Percentiles rank a stretch among this genome's conserved stretches.
phyloP scores from a whole-genome alignment of 208 protist species.

The Trypanosoma melophagium region DNA sequence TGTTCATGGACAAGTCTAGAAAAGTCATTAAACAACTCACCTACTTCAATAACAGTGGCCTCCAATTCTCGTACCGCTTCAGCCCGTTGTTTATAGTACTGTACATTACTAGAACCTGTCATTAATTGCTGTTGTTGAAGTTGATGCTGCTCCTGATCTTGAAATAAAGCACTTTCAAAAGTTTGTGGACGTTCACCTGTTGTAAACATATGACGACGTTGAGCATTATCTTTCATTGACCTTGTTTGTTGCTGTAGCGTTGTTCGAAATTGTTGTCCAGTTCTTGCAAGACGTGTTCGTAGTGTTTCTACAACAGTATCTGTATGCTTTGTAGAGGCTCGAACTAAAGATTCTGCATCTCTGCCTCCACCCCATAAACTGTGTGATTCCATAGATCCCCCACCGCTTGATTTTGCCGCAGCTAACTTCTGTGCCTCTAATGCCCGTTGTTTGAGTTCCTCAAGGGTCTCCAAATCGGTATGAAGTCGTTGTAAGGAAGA shows the following conservation, averaged over 20 bases:
- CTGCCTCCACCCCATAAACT: conserved; percentile 24
- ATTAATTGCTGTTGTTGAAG: conserved; percentile 72
- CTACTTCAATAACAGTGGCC: conserved; percentile 86
- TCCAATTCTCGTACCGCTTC: conserved; percentile 89
- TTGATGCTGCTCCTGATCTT: conserved; percentile 79
- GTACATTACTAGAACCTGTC: conserved; percentile 47
- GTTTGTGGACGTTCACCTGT: conserved; percentile 71
- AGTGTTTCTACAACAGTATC: conserved; percentile 78
- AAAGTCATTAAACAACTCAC: conserved; percentile 92
- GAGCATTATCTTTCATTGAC: conserved; percentile 72
- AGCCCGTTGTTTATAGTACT: conserved; percentile 82
- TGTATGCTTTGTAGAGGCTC: conserved; percentile 36
- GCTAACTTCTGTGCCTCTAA: conserved; percentile 50
- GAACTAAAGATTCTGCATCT: conserved; percentile 14
- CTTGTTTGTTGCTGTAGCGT: conserved; percentile 79
- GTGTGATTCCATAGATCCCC: conserved; percentile 18
- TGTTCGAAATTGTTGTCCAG: conserved; percentile 80
- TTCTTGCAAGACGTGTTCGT: conserved; percentile 64
- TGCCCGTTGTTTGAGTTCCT: conserved; percentile 69
- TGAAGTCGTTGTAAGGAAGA: conserved; percentile 78
- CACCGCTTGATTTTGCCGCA: conserved; percentile 2
- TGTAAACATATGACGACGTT: conserved; percentile 79
- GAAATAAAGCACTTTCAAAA: conserved; percentile 89
- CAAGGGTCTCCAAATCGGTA: conserved; percentile 69
- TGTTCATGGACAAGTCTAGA: conserved; percentile 91